These are phyloP conservation scores for Coniochaeta sp. DNA, from an alignment of 2,329 filamentous ascomycete species.

Conservation along the genomic window DNA sequence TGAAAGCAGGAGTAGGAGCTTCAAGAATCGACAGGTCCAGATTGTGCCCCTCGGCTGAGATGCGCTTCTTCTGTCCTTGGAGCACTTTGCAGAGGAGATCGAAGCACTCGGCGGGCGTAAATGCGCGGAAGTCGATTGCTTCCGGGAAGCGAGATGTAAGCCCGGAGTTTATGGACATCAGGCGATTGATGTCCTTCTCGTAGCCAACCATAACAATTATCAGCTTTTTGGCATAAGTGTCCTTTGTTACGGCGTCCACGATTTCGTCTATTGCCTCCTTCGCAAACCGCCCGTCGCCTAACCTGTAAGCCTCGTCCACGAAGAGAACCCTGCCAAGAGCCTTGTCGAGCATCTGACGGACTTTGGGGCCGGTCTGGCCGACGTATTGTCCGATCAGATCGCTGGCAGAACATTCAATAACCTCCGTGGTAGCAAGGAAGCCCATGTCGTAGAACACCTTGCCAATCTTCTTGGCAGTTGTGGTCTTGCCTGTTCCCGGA, in stretches of 20 bases:
- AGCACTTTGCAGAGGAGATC: conserved; percentile 28
- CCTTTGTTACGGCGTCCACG: conserved; percentile 44
- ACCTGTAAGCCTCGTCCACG: conserved; percentile 65
- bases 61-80: conserved; percentile 14
- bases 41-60: conserved; percentile 9
- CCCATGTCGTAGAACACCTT: conserved; percentile 71
- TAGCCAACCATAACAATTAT: conserved; percentile 66
- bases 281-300: conserved; percentile 49
- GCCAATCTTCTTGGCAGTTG: conserved; percentile 65
- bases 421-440: conserved; percentile 50
- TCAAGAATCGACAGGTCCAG: conserved; percentile 19
- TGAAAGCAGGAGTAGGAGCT: conserved; percentile 5
- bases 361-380: conserved; percentile 63
- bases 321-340: conserved; percentile 61
- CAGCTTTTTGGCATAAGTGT: conserved; percentile 49
- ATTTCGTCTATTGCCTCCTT: conserved; percentile 48
- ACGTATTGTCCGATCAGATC: conserved; percentile 63
- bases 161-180: conserved; percentile 55
- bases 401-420: conserved; percentile 59
- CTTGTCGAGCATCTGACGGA: conserved; percentile 49
- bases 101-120: conserved; percentile 35
- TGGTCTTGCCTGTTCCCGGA: conserved; percentile 66
- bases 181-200: conserved; percentile 54
- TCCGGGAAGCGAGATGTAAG: conserved; percentile 60
- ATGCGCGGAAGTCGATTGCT: conserved; percentile 43